Base-by-base conservation (phyloP, 495 filamentous ascomycete species). In the Aspergillus kassunensis region DNA sequence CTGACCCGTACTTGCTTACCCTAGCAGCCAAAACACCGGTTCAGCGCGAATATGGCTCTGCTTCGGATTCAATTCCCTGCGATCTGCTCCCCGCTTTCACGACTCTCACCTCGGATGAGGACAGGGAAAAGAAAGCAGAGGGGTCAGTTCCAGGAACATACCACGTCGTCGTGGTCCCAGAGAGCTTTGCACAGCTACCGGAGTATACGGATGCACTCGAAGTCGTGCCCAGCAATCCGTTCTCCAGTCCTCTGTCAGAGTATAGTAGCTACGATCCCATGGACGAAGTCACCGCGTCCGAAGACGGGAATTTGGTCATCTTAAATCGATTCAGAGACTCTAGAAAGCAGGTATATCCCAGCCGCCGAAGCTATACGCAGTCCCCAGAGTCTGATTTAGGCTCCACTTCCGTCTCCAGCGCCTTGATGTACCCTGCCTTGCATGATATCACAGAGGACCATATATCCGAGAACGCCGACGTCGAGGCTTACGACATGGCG, bases 71-170 rank as follows among this genome's bases (percentile, higher is more conserved):
- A 30, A 30, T n/a, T n/a, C 37, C 57, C 30, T 39, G 47, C 40
- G 71, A 78, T 53, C 48, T 65, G 3, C 66, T 84, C 4, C 80
- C 81, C 12, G 71, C 74, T 2, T 84, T 85, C 55, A 59, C 74
- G 16, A 51, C 61, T 8, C 69, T 85, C 31, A 81, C 72, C 3
- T 83, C 70, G n/a, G 81, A 84, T 53, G 81, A 84, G 36, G 81
- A 83, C 1, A 62, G 81, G 45, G 81, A 85, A 54, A 72, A 59
- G 51, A 85, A 84, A 54, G 81, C 81, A 6, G 73, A 80, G 49
- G 61, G 61, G 5, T 66, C 66, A 31, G 62, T 62, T 24, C 80
- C 81, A 1, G 81, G 81, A 6, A 83, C 79, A 1, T 85, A 78
- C 58, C 69, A 79, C 62, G 77, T 85, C 25, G 56, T 84, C 18